Conservation (phyloP, 2,329 filamentous ascomycete species). For the Monilinia polystroma region DNA sequence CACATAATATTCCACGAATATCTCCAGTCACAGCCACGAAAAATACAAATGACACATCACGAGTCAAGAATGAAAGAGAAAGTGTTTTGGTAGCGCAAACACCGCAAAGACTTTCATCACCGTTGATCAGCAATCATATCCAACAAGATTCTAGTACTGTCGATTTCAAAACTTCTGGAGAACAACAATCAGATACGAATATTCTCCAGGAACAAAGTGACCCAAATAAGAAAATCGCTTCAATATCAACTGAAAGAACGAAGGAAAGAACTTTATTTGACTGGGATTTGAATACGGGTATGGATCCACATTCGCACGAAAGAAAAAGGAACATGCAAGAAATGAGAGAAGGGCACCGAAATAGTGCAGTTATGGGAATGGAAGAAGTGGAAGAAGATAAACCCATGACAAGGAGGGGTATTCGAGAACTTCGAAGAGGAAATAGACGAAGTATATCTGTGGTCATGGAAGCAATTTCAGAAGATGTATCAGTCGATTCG, state of each 20-base stretch:
- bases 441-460: not conserved
- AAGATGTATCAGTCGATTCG: not conserved
- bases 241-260: not conserved
- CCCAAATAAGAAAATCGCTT: not conserved
- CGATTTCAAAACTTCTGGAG: not conserved
- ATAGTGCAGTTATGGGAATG: not conserved
- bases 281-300: not conserved
- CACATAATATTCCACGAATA: not conserved
- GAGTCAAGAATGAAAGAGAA: not conserved
- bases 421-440: not conserved
- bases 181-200: not conserved
- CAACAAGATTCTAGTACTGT: not conserved
- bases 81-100: rapidly evolving
- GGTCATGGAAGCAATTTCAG: not conserved
- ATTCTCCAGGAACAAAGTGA: not conserved
- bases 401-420: not conserved
- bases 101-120: no score
- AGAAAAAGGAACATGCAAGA: not conserved
- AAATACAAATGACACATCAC: not conserved
- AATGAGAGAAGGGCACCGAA: not conserved
- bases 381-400: not conserved
- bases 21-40: not conserved
- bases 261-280: not conserved
- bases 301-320: not conserved
- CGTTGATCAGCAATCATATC: not conserved